A percentile compares a stretch with the other conserved stretches of the same genome.
Evolutionary conservation across 1,284 basidiomycete genomes (phyloP).

Genomic region (Ganoderma sinense): DNA sequence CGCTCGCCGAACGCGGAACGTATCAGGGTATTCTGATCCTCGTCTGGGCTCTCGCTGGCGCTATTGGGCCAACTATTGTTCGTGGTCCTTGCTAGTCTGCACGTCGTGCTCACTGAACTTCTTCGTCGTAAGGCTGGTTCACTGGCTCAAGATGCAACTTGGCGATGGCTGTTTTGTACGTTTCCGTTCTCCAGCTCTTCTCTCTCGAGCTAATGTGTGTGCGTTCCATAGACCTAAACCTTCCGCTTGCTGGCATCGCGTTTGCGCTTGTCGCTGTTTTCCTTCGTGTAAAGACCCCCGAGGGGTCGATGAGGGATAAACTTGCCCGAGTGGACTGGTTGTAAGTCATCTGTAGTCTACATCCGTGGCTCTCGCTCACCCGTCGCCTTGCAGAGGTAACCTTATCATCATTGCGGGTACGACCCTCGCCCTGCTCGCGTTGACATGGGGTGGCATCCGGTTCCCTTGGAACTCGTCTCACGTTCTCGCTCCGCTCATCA

Average conservation of each 20-base stretch:
- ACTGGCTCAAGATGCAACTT: conserved; percentile 31
- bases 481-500: conserved; percentile 31
- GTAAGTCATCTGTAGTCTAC: conserved; percentile 25
- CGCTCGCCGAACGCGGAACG: conserved; percentile 45
- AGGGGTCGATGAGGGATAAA: conserved; percentile 35
- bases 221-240: conserved; percentile 40
- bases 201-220: too few relatives aligned
- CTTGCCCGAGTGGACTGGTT: conserved; percentile 36
- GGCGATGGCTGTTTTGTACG: conserved; percentile 42
- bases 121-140: conserved; percentile 25
- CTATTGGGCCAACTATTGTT: conserved; percentile 37
- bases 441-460: conserved; percentile 32
- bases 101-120: background rate
- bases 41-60: conserved; percentile 44
- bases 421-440: conserved; percentile 23
- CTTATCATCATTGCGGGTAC: conserved; percentile 25
- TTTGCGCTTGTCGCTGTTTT: conserved; percentile 42
- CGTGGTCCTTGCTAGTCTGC: background rate
- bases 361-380: too few relatives aligned
- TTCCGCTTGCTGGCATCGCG: conserved; percentile 45
- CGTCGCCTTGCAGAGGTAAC: conserved; percentile 25
- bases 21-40: conserved; percentile 44
- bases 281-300: conserved; percentile 41
- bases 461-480: conserved; percentile 31
- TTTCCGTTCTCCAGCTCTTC: background rate